Evolutionary conservation across 148 eudicot species (phyloP), one percentile per base, ranked within the genome.

Genomic region (Nepenthes mirabilis): DNA sequence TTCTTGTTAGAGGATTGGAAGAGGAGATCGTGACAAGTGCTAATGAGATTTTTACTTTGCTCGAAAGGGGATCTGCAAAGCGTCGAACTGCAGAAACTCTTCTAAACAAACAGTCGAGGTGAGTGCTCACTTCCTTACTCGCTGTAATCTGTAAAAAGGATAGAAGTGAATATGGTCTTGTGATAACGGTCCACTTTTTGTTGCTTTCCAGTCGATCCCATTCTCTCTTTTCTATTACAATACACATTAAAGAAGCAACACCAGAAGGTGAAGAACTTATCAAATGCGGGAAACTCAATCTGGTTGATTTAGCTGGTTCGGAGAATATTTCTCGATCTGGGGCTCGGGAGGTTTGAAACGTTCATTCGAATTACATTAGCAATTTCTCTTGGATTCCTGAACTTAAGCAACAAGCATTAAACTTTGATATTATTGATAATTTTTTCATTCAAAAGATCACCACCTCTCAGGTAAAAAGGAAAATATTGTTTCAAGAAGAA

Each of bases 231-330:
- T 86, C 95, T 52, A 87, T 90, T 61, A 90, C 97, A 7, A 90
- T 90, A 69, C 97, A 90, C 81, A 90, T 90, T 59, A 90, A 87
- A 65, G 97, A 90, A 76, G 78, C 97, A 74, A 90, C 95, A 13
- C 95, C 97, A 53, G 97, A 90, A 77, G 97, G 97, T 3, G 97
- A 90, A 79, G 97, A 90, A 70, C 91, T 90, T 37, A 90, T 90
- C 69, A 90, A 90, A 79, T 90, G 97, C 67, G 97, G 97, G 54
- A 90, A 90, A 68, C 73, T 90, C 49, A 90, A 90, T 72, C 75
- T 90, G 75, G 97, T 90, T 45, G 97, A 90, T 72, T 82, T 90
- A 73, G 97, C 97, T 45, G 97, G 97, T 35, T 87, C 95, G 47
- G 97, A 90, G 79, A 90, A 90, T 67, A 90, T 90, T 66, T 90